Percentiles rank a stretch among this genome's conserved stretches.
Evolutionary conservation across 352 stramenopile species (phyloP).

Genomic region (Thraustochytrium striatum): DNA sequence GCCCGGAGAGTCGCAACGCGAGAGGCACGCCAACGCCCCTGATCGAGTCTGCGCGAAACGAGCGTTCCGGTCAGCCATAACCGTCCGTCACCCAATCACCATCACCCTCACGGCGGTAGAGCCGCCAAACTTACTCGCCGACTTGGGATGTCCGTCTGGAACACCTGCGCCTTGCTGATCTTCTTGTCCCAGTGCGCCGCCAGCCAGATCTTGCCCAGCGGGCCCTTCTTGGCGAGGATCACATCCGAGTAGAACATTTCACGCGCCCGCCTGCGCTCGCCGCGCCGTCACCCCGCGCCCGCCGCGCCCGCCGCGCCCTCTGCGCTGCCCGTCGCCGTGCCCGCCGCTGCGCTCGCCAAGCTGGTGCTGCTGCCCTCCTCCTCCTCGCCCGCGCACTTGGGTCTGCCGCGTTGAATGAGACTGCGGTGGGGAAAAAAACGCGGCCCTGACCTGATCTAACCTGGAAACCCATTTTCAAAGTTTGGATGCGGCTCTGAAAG

Average conservation of each 20-base stretch:
- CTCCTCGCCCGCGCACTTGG: background rate
- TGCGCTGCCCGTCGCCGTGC: background rate
- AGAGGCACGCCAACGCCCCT: conserved; percentile 92
- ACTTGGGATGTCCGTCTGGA: conserved; percentile 92
- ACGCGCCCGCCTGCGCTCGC: too few relatives aligned
- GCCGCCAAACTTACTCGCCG: conserved; percentile 64
- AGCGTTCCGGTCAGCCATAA: too few relatives aligned
- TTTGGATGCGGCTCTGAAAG: too few relatives aligned
- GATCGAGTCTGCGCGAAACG: conserved; percentile 79
- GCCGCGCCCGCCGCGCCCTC: background rate
- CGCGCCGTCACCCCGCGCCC: too few relatives aligned
- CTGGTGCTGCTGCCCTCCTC: background rate
- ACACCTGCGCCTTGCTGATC: conserved; percentile 95
- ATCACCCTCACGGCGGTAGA: background rate
- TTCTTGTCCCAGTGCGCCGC: conserved; percentile 99
- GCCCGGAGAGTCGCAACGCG: conserved; percentile 91
- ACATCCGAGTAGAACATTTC: conserved; percentile 56
- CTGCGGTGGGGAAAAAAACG: background rate
- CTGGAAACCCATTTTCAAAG: too few relatives aligned
- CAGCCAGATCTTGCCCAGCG: conserved; percentile 97
- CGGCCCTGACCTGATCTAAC: background rate
- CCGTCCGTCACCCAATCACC: too few relatives aligned
- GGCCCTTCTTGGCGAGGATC: conserved; percentile 97
- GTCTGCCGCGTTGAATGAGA: background rate
- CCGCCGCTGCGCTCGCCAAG: background rate